phyloP scores from a whole-genome alignment of 176 grass and related monocot species.

The Miscanthus lutarioriparius region DNA sequence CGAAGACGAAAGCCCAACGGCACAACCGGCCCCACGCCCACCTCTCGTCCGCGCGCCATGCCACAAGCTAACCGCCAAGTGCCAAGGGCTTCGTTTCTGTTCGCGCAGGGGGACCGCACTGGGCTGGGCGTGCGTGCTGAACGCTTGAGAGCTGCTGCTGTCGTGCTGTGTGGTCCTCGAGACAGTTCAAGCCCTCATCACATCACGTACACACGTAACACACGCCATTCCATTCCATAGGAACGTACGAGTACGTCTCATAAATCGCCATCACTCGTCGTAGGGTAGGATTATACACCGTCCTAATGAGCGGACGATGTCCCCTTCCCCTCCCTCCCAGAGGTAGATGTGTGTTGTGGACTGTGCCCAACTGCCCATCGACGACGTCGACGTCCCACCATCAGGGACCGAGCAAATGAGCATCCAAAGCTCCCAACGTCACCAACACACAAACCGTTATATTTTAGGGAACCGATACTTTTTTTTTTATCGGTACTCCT shows the following conservation, averaged over 20 bases:
- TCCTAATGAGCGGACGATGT: not conserved
- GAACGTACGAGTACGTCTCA: too few species aligned
- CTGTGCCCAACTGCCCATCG: not conserved
- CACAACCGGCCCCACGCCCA: too few species aligned
- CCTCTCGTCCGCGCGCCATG: too few species aligned
- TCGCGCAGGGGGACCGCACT: too few species aligned
- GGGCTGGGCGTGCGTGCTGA: too few species aligned
- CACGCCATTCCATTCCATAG: too few species aligned
- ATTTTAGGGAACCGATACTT: not conserved
- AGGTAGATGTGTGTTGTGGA: too few species aligned
- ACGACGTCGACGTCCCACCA: not conserved
- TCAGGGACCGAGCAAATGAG: not conserved
- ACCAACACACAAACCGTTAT: not conserved
- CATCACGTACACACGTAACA: too few species aligned
- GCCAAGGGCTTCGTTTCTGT: too few species aligned
- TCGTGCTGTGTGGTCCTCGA: not conserved
- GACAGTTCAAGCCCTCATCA: not conserved
- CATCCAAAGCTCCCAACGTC: not conserved
- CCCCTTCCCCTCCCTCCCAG: not conserved
- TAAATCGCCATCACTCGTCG: not conserved
- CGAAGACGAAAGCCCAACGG: not conserved
- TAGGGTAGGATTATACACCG: not conserved
- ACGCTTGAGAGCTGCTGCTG: too few species aligned
- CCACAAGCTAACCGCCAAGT: too few species aligned
- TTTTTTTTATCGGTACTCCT: too few species aligned